Evolutionary conservation across 2,329 filamentous ascomycete genomes (phyloP), one percentile per base, ranked within the genome.

Genomic region (Escovopsis sp.): DNA sequence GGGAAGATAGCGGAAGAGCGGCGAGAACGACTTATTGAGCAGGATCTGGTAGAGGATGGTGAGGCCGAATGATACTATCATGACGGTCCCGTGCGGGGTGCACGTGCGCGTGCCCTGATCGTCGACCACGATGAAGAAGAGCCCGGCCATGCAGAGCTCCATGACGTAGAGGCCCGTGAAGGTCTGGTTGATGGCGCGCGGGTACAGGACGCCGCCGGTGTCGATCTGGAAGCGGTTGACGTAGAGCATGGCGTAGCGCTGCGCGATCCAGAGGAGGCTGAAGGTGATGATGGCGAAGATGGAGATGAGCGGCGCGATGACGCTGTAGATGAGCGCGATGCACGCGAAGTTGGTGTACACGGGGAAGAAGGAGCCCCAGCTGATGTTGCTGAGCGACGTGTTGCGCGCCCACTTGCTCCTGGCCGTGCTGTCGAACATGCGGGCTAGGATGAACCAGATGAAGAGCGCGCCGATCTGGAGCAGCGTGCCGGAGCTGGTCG

Each of bases 271-370:
- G 43, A 96, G 78, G 0, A 98, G 65, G 32, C 72, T 70, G 54
- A 96, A 96, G 0, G 88, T 94, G 53, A 96, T 75, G 48, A 94
- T 76, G 46, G 90, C 88, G 62, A 98, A 96, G 16, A 96, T 62
- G 33, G 90, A 73, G 51, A 98, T 94, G 11, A 98, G 63, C 0
- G 90, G 90, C 1, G 90, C 77, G 29, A 96, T 78, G 38, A 96
- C 71, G 27, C 76, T 83, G 57, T 96, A 98, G 27, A 96, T 78
- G 29, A 94, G 56, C 2, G 75, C 86, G 46, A 98, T 96, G 43
- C 84, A 92, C 30, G 87, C 90, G 47, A 98, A 83, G 51, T 94
- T 94, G 37, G 90, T 94, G 56, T 96, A 98, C 0, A 94, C 78
- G 0, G 90, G 90, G 55, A 96, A 98, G 62, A 92, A 88, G 0